Base-by-base conservation (phyloP, 495 filamentous ascomycete species). In the Neurospora pannonica region DNA sequence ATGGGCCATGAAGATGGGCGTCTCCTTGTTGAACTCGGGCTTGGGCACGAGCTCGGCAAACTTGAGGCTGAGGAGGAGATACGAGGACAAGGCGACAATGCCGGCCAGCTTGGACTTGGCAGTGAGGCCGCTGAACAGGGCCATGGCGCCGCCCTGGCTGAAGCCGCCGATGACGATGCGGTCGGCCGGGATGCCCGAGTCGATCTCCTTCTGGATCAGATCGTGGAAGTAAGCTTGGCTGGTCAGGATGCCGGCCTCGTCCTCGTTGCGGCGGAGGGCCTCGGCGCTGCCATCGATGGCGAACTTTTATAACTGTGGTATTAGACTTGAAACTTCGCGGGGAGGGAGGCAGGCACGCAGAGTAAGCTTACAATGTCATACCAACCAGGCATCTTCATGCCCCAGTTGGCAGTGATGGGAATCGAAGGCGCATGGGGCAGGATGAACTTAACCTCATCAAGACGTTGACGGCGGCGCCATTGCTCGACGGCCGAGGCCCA, bases 401-500 rank as follows among this genome's bases (percentile, higher is more conserved):
- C 94, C 71, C 48, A 84, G 89, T 78, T 91, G 94, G 93, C 76
- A 92, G 94, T 95, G 79, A 99, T 93, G 36, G 95, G 94, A 71
- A 98, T 97, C 21, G 78, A 82, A 6, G 95, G 94, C n/a, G 96
- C 96, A 84, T 97, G 94, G 8, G 96, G 96, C 82, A 99, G 92
- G 76, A 99, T 88, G 83, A 98, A 99, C 75, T 92, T 87, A 78
- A 96, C 92, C 83, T 98, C 93, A 70, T 94, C 89, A 79, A 98
- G 96, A 76, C 92, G 92, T 77, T 89, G 87, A 24, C 93, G 88
- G 10, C 91, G 88, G 71, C 95, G 92, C 90, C 92, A 98, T 85
- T 96, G 95, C 85, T 97, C 93, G 39, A 95, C 93, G 13, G 97
- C 87, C 11, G 84, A 87, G 69, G 91, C 86, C 93, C 93, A 95